A percentile compares a stretch with the other conserved stretches of the same genome.
These are phyloP conservation scores for Pichia sp. DNA, from an alignment of 1,139 yeast species.

Conservation along the genomic window DNA sequence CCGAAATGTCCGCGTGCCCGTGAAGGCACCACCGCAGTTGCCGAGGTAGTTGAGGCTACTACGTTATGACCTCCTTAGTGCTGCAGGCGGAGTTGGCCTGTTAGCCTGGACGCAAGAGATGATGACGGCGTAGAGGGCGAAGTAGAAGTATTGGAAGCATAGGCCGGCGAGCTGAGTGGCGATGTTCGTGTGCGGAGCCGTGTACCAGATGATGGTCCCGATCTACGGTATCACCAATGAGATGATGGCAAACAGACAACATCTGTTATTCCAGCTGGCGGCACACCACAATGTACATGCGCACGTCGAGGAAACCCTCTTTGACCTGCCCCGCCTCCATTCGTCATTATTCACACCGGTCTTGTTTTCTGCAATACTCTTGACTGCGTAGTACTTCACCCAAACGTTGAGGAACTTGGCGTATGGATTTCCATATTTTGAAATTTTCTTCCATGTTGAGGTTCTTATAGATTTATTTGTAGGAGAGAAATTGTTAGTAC, in stretches of 20 bases:
- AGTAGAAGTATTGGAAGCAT: slow-evolving; percentile 3
- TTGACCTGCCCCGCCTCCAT: slow-evolving; percentile 33
- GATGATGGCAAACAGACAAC: slow-evolving; percentile 4
- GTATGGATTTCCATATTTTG: background rate
- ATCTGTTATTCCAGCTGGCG: slow-evolving; percentile 1
- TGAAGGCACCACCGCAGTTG: slow-evolving; percentile 61
- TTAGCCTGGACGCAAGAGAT: slow-evolving; percentile 10
- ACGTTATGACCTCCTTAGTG: slow-evolving; percentile 24
- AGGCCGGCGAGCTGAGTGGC: slow-evolving; percentile 2
- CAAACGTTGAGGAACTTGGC: slow-evolving; percentile 10
- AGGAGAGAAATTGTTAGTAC: too few species aligned
- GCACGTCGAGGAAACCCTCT: slow-evolving; percentile 33
- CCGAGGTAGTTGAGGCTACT: slow-evolving; percentile 36
- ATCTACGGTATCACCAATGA: slow-evolving; percentile 2
- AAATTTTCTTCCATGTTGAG: too few species aligned
- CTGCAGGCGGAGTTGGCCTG: background rate
- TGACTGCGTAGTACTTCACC: slow-evolving; percentile 32
- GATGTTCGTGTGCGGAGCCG: background rate
- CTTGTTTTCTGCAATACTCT: slow-evolving; percentile 33
- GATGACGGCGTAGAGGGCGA: slow-evolving; percentile 3
- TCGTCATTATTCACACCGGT: slow-evolving; percentile 31
- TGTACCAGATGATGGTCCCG: slow-evolving; percentile 2
- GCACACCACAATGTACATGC: slow-evolving; percentile 29
- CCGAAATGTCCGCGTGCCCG: slow-evolving; percentile 65
- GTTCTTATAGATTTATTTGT: too few species aligned